Base-by-base conservation (phyloP, 2,329 filamentous ascomycete genomes). In the Colletotrichum scovillei region DNA sequence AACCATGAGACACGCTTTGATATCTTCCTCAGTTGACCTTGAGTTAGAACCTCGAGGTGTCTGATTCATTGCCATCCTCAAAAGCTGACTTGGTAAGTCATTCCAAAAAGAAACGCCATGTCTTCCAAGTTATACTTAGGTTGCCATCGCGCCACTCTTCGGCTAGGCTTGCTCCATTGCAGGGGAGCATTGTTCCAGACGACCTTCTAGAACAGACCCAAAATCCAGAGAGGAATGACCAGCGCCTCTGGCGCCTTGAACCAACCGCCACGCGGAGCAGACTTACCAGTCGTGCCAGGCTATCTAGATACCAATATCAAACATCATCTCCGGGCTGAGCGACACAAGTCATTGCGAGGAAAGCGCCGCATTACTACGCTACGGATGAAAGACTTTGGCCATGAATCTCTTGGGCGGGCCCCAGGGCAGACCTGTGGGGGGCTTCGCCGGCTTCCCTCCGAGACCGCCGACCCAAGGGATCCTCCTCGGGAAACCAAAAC, bases 121-220 rank as follows among this genome's bases (percentile, higher is more conserved):
- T 11, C 9, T 14, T 49, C n/a, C 38, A 42, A 42, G 14, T 42
- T 42, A 42, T 26, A 28, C 35, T n/a, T 59, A 35, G 67, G 14
- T 42, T 49, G 49, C 32, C 65, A 11, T 42, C 53, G 63, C 60
- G 42, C 56, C 66, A 53, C 42, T 32, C 30, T 59, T 69, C 60
- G 67, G 70, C 67, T 73, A 65, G 32, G 60, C 70, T 65, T 73
- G 46, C 55, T 57, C 58, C 30, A 38, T 42, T 58, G 19, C 70
- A 58, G 55, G 46, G 66, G n/a, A 26, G 12, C n/a, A 42, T 19
- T 57, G 60, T 73, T 73, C 70, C 67, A 70, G 32, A 60, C 63
- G 60, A n/a, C 46, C 68, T 73, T 73, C 67, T 56, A 73, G 67
- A 73, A 73, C 60, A 30, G 46, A 49, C 67, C 56, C 55, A 57